Evolutionary conservation across 2,329 filamentous ascomycete genomes (phyloP).

Genomic region (Pleoardoris graminearum): DNA sequence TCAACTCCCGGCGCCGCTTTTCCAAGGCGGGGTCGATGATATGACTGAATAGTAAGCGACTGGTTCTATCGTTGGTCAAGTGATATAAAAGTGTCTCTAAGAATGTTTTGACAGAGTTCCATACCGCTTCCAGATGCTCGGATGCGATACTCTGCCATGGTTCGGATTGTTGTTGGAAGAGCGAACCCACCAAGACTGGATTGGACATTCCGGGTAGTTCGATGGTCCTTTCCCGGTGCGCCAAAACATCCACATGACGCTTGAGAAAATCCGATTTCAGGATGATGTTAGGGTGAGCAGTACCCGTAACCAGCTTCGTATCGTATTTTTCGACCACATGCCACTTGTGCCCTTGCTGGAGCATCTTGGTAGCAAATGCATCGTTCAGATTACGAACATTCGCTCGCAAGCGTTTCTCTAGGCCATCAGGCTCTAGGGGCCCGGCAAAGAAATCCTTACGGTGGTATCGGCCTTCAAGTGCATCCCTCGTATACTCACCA

Average conservation of each 20-base stretch:
- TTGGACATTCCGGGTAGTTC: slow-evolving; percentile 49
- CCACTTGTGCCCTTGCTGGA: slow-evolving; percentile 18
- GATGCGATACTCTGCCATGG: slow-evolving; percentile 53
- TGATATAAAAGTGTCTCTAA: slow-evolving; percentile 32
- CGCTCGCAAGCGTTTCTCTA: slow-evolving; percentile 8
- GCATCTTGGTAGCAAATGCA: slow-evolving; percentile 48
- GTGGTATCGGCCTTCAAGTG: slow-evolving; percentile 9
- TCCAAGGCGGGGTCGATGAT: slow-evolving; percentile 9
- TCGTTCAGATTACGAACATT: slow-evolving; percentile 43
- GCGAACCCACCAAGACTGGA: slow-evolving; percentile 59
- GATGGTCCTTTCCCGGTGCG: slow-evolving; percentile 34
- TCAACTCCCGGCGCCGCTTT: slow-evolving; percentile 3
- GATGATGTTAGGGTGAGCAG: slow-evolving; percentile 8
- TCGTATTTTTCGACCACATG: slow-evolving; percentile 11
- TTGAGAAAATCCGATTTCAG: slow-evolving; percentile 21
- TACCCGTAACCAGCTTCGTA: slow-evolving; percentile 6
- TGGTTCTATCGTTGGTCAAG: slow-evolving; percentile 10
- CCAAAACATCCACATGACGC: slow-evolving; percentile 10
- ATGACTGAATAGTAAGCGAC: slow-evolving; percentile 5
- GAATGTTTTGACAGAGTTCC: slow-evolving; percentile 36
- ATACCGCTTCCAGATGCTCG: slow-evolving; percentile 40
- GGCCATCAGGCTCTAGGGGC: slow-evolving; percentile 6
- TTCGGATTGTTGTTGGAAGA: slow-evolving; percentile 60
- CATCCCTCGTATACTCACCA: slow-evolving; percentile 9
- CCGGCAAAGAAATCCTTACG: slow-evolving; percentile 7